A percentile compares a stretch with the other conserved stretches of the same genome.
Evolutionary conservation across 371 early-diverging fungal species (phyloP).

Genomic region (Sporodiniella umbellata): DNA sequence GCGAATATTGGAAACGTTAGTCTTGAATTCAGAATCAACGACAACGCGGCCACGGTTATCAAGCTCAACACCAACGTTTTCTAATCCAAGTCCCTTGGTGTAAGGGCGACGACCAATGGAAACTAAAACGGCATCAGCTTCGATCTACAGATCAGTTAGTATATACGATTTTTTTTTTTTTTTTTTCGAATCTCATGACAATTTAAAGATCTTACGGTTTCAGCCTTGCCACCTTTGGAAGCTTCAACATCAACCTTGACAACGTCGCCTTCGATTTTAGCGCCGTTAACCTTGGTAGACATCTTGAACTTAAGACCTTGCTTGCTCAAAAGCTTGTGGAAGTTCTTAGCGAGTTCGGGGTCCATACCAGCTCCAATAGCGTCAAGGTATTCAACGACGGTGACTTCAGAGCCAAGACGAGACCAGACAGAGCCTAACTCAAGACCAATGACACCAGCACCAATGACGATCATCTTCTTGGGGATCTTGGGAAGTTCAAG

Average conservation of each 20-base stretch:
- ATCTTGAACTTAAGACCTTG: conserved; percentile 98
- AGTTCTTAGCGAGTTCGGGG: conserved; percentile 86
- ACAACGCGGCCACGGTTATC: conserved; percentile 90
- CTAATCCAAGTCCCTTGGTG: conserved; percentile 90
- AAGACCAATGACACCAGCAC: conserved; percentile 98
- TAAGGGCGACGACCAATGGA: conserved; percentile 95
- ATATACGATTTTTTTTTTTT: background rate
- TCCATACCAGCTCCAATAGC: conserved; percentile 98
- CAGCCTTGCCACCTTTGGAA: conserved; percentile 78
- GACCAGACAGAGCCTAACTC: conserved; percentile 98
- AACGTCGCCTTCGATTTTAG: conserved; percentile 79
- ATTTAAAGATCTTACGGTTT: conserved; percentile 56
- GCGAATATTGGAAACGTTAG: conserved; percentile 83
- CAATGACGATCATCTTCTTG: conserved; percentile 97
- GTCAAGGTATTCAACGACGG: conserved; percentile 93
- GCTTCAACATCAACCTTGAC: conserved; percentile 91
- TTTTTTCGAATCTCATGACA: background rate
- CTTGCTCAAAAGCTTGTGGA: conserved; percentile 89
- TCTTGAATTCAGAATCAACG: conserved; percentile 87
- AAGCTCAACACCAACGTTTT: conserved; percentile 84
- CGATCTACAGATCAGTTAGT: conserved; percentile 48
- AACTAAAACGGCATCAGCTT: conserved; percentile 91
- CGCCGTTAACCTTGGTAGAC: conserved; percentile 91
- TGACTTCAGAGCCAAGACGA: conserved; percentile 93
- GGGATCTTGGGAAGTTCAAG: conserved; percentile 91